phyloP scores from a whole-genome alignment of 169 alveolate genomes.

The Cryptosporidium andersoni region DNA sequence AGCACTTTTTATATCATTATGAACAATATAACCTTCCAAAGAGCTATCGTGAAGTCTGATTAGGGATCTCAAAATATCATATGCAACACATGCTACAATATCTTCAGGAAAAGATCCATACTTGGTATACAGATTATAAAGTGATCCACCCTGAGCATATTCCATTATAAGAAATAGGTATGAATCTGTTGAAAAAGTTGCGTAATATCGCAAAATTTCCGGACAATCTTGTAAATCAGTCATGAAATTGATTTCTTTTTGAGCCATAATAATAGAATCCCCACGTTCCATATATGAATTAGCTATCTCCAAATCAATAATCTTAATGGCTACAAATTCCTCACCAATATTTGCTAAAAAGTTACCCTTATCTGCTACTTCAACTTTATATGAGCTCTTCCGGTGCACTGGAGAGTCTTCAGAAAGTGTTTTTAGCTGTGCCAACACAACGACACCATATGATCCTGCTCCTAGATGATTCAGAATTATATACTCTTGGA shows the following conservation, averaged over 20 bases:
- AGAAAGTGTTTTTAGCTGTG: neutral
- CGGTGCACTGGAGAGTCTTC: neutral
- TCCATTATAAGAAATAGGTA: slow-evolving; percentile 71
- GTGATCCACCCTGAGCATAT: slow-evolving; percentile 75
- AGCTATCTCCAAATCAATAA: slow-evolving; percentile 22
- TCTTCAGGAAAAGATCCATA: slow-evolving; percentile 78
- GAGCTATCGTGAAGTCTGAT: slow-evolving; percentile 57
- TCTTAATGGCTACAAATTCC: slow-evolving; percentile 20
- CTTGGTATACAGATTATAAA: slow-evolving; percentile 54
- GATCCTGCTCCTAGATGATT: slow-evolving; percentile 46
- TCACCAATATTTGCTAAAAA: neutral
- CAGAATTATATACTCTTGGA: neutral
- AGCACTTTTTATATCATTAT: slow-evolving; percentile 90
- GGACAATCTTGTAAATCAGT: slow-evolving; percentile 59
- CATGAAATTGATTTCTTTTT: slow-evolving; percentile 47
- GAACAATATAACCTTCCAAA: slow-evolving; percentile 75
- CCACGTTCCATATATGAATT: slow-evolving; percentile 5
- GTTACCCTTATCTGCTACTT: slow-evolving; percentile 10
- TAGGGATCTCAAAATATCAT: slow-evolving; percentile 69
- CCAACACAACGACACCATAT: slow-evolving; percentile 49
- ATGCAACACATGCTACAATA: slow-evolving; percentile 66
- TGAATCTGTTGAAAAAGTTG: slow-evolving; percentile 42
- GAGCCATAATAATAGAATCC: slow-evolving; percentile 23
- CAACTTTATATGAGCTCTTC: slow-evolving; percentile 14
- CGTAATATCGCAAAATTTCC: slow-evolving; percentile 35